Evolutionary conservation across 371 early-diverging fungal species (phyloP).

Genomic region (Lichtheimia ramosa): DNA sequence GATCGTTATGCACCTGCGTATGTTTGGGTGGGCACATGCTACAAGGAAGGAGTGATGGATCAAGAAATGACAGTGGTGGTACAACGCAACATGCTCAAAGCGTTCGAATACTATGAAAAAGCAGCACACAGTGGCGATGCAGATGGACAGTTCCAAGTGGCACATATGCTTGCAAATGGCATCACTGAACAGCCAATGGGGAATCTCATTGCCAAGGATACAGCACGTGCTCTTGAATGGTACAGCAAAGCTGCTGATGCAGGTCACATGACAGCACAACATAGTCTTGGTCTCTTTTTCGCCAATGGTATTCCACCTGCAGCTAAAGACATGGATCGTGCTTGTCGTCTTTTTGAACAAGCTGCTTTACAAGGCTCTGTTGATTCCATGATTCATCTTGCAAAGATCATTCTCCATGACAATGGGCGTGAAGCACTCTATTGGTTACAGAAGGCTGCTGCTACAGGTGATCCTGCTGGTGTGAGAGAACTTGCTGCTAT

Average conservation of each 20-base stretch:
- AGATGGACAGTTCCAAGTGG: slow-evolving; percentile 28
- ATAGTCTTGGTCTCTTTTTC: slow-evolving; percentile 46
- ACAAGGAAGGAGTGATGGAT: slow-evolving; percentile 29
- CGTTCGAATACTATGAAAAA: slow-evolving; percentile 16
- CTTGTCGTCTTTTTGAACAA: slow-evolving; percentile 25
- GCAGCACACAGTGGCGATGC: slow-evolving; percentile 7
- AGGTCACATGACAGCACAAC: slow-evolving; percentile 34
- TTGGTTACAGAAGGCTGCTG: slow-evolving; percentile 15
- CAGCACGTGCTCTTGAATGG: slow-evolving; percentile 20
- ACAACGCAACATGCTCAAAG: slow-evolving; percentile 18
- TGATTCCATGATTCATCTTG: slow-evolving; percentile 37
- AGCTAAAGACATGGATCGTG: slow-evolving; percentile 17
- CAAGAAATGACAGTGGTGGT: slow-evolving; percentile 15
- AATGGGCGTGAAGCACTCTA: slow-evolving; percentile 8
- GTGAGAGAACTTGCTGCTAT: slow-evolving; percentile 19
- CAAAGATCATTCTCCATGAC: slow-evolving; percentile 16
- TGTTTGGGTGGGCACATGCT: slow-evolving; percentile 39
- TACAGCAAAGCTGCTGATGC: slow-evolving; percentile 30
- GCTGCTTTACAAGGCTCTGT: slow-evolving; percentile 41
- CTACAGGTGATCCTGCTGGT: slow-evolving; percentile 9
- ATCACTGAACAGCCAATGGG: slow-evolving; percentile 3
- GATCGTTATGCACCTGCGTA: slow-evolving; percentile 24
- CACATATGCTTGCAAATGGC: slow-evolving; percentile 5
- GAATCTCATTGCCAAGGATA: not conserved
- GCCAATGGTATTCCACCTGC: slow-evolving; percentile 42